phyloP scores from a whole-genome alignment of 495 filamentous ascomycete genomes.

The Neurospora hispaniola region DNA sequence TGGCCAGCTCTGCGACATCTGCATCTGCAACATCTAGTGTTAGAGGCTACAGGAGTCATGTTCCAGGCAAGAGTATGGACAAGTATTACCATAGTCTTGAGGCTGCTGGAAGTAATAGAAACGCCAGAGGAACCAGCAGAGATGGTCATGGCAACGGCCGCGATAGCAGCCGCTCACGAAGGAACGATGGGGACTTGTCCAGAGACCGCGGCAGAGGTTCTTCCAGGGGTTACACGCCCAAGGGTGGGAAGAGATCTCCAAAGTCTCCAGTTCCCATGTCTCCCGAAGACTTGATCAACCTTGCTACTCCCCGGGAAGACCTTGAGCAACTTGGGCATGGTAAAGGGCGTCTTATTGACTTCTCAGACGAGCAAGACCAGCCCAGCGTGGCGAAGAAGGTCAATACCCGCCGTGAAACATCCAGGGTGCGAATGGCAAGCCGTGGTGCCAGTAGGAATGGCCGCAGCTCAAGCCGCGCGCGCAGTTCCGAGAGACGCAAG shows the following conservation, averaged over 20 bases:
- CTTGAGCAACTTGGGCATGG: conserved; percentile 4
- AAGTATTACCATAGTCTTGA: conserved; percentile 84
- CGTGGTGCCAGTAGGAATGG: conserved; percentile 35
- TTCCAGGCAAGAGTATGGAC: conserved; percentile 55
- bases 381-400: conserved; percentile 33
- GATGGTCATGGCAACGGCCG: conserved; percentile 42
- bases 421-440: conserved; percentile 23
- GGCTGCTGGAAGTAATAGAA: conserved; percentile 52
- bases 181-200: conserved; percentile 49
- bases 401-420: conserved; percentile 27
- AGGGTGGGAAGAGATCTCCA: conserved; percentile 74
- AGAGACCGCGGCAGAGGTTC: conserved; percentile 56
- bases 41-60: conserved; percentile 25
- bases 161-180: conserved; percentile 40
- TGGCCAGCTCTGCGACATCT: conserved; percentile 35
- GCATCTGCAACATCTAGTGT: conserved; percentile 26
- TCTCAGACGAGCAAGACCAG: conserved; percentile 20
- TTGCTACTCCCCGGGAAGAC: conserved; percentile 34
- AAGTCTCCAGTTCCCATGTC: conserved; percentile 90
- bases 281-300: conserved; percentile 62
- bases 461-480: conserved; percentile 12
- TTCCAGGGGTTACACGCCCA: conserved; percentile 54
- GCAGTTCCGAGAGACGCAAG: conserved; percentile 34
- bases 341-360: conserved; percentile 11
- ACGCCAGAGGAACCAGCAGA: conserved; percentile 46